Conservation (phyloP, 164 flowering plant species). For the Magnolia kwangsiensis region DNA sequence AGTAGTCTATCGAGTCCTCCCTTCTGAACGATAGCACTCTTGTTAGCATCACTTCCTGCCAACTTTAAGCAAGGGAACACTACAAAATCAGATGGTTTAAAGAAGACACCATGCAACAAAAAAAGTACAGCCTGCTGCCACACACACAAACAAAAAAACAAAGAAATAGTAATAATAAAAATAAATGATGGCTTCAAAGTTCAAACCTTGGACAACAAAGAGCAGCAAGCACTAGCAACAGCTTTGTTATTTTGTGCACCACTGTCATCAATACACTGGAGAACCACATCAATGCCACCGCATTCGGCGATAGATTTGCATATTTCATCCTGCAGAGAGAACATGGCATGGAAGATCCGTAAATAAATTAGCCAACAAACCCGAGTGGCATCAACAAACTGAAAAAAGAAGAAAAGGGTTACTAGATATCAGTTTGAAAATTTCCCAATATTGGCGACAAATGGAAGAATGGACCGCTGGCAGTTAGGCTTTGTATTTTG, state of each 20-base stretch:
- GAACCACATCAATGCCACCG: slow-evolving; percentile 82
- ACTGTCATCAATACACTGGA: slow-evolving; percentile 73
- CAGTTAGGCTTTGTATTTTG: too few relatives aligned
- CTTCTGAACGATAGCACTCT: slow-evolving; percentile 66
- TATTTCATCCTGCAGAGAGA: slow-evolving; percentile 77
- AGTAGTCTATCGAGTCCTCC: slow-evolving; percentile 69
- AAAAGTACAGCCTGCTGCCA: neutral
- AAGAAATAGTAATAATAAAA: neutral
- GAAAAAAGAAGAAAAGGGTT: too few relatives aligned
- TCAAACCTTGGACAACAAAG: slow-evolving; percentile 73
- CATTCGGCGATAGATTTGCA: slow-evolving; percentile 77
- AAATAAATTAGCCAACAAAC: neutral
- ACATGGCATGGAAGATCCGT: neutral
- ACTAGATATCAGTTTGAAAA: too few relatives aligned
- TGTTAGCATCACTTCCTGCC: slow-evolving; percentile 94
- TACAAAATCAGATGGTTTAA: neutral
- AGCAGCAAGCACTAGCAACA: slow-evolving; percentile 75
- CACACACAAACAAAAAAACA: neutral
- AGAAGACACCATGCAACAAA: slow-evolving; percentile 4
- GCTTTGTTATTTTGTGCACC: slow-evolving; percentile 63
- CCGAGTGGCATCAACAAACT: too few relatives aligned
- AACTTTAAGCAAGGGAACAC: slow-evolving; percentile 38
- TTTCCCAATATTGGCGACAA: too few relatives aligned
- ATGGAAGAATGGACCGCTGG: too few relatives aligned
- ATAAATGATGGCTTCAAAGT: neutral